Evolutionary conservation across 768 basidiomycete species (phyloP).

Genomic region (Tylopilus vinaceipallidus): DNA sequence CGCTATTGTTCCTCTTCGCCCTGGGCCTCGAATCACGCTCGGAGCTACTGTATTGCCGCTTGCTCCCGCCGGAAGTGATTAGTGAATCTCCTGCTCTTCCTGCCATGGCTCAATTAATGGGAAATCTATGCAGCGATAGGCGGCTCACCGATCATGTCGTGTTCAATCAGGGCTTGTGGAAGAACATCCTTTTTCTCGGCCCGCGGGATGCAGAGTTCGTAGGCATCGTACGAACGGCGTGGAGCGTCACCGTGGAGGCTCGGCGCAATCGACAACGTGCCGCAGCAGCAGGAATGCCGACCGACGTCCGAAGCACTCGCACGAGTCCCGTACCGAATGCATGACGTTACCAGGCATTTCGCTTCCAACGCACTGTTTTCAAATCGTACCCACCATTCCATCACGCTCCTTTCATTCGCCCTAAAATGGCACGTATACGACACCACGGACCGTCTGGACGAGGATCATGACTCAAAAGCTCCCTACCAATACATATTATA

Average conservation of each 20-base stretch:
- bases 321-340: constrained; percentile 10
- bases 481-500: constrained; percentile 5
- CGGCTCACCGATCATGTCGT: constrained; percentile 31
- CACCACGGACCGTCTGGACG: constrained; percentile 20
- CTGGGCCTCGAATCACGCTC: constrained; percentile 50
- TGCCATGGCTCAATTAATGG: constrained; percentile 54
- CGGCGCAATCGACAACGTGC: constrained; percentile 30
- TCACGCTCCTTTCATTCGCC: constrained; percentile 23
- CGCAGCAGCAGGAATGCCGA: constrained; percentile 10
- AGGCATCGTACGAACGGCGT: constrained; percentile 55
- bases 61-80: constrained; percentile 50
- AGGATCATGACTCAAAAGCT: constrained; percentile 29
- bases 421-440: constrained; percentile 29
- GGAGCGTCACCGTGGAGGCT: constrained; percentile 77
- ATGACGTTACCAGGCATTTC: constrained; percentile 19
- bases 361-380: constrained; percentile 5
- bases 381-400: constrained; percentile 1
- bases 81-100: constrained; percentile 63
- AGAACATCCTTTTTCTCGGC: constrained; percentile 56
- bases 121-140: constrained; percentile 37
- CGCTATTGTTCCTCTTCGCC: constrained; percentile 58
- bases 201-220: constrained; percentile 44
- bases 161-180: constrained; percentile 64
- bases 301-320: constrained; percentile 8
- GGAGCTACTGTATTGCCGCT: constrained; percentile 45